These are phyloP conservation scores for Russula sp. DNA, from an alignment of 768 basidiomycete species.

Conservation along the genomic window DNA sequence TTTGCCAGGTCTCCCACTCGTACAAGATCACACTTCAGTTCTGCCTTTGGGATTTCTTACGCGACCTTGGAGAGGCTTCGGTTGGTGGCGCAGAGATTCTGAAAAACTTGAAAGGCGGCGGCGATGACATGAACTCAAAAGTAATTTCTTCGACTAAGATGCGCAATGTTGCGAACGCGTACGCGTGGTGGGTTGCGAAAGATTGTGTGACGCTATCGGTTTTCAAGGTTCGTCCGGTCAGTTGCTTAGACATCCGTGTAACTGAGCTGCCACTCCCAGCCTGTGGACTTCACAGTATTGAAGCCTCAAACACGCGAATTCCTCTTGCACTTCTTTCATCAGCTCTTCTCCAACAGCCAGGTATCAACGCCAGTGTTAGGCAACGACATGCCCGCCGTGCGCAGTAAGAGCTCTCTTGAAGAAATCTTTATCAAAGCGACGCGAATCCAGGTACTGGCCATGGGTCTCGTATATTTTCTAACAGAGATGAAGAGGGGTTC, in stretches of 20 bases:
- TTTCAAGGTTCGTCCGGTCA: constrained; percentile 58
- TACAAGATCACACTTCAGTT: constrained; percentile 93
- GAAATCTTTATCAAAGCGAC: constrained; percentile 75
- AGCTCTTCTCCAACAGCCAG: constrained; percentile 73
- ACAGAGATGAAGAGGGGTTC: constrained; percentile 33
- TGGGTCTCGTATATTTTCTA: constrained; percentile 75
- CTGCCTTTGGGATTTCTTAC: constrained; percentile 93
- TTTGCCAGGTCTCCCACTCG: constrained; percentile 72
- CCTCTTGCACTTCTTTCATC: constrained; percentile 60
- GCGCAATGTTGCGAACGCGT: constrained; percentile 74
- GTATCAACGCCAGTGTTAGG: constrained; percentile 56
- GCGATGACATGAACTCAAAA: constrained; percentile 41
- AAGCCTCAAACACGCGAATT: constrained; percentile 61
- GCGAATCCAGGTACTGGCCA: constrained; percentile 56
- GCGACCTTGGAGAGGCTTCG: constrained; percentile 77
- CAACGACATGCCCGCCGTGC: constrained; percentile 37
- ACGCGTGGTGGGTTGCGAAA: constrained; percentile 92
- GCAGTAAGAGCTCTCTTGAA: constrained; percentile 59
- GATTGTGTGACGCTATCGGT: constrained; percentile 67
- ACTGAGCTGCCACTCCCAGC: constrained; percentile 39
- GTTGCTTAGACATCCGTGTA: not conserved
- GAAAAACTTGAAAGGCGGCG: constrained; percentile 50
- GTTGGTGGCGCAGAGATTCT: constrained; percentile 78
- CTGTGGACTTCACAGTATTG: constrained; percentile 78
- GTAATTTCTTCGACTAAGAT: constrained; percentile 53